Base-by-base conservation (phyloP, 768 basidiomycete species). In the Russula vinacea region DNA sequence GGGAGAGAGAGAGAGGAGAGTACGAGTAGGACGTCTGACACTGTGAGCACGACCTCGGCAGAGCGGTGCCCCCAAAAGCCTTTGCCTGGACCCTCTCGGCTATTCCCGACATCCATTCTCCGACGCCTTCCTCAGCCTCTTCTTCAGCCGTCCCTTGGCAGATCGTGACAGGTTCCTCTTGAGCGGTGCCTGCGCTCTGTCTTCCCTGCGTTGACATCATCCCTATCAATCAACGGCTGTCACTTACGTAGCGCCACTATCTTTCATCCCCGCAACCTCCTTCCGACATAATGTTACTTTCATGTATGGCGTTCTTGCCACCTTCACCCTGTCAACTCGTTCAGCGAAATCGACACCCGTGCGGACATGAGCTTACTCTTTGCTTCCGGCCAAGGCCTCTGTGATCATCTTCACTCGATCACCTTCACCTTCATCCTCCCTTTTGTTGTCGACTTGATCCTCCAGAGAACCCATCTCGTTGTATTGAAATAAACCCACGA, bases 401-500 rank as follows among this genome's bases (percentile, higher is more conserved):
- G 61, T 45, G 35, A 78, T 52, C 26, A 72, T 67, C 56, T 69
- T 58, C 26, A 40, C 32, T 5, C 71, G 52, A n/a, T 62, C 56
- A 58, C 70, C 75, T 8, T 75, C 74, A 22, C 76, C 76, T 39
- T 71, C 73, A 57, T 68, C 58, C 26, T 68, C 19, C 58, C 67
- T 13, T 7, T 70, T 62, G 24, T 69, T 61, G 9, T 73, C 77
- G 13, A 13, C 51, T 14, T 77, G 66, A 4, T 78, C 79, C 61
- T 85, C 84, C 32, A 91, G 73, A 49, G 70, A 81, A 0, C 84
- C 83, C 13, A 91, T 74, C 60, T 88, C 81, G 67, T 91, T 92
- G 75, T 91, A 92, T 71, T 92, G 90, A 70, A 90, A 82, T 39
- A 92, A 73, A 3, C 90, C 90, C 4, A 74, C 72, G 32, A 75